Conservation (phyloP, 2,329 filamentous ascomycete genomes). For the Chrysosporium queenslandicum region DNA sequence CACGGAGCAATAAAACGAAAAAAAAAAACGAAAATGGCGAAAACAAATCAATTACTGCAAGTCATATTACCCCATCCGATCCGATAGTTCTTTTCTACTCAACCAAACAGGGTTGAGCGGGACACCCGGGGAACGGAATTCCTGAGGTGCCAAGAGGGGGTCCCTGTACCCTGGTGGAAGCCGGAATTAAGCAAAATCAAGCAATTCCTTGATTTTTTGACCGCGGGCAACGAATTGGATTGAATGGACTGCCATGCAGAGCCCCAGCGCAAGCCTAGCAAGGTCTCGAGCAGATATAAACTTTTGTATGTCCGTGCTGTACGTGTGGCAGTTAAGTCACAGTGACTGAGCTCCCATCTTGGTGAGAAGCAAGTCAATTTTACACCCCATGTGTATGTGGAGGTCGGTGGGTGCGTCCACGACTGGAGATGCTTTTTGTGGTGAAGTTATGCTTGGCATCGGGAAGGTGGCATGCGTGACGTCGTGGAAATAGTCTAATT, state of each 20-base stretch:
- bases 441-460: not conserved
- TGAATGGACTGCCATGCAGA: not conserved
- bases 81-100: not conserved
- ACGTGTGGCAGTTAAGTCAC: not conserved
- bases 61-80: not conserved
- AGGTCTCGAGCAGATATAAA: too few relatives aligned
- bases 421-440: not conserved
- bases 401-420: not conserved
- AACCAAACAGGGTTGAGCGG: not conserved
- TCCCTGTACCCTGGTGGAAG: not conserved
- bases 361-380: too few relatives aligned
- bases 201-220: not conserved
- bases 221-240: not conserved
- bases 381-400: too few relatives aligned
- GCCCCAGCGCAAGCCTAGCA: not conserved
- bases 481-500: slow-evolving; percentile 4
- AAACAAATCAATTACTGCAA: not conserved
- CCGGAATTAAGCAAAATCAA: not conserved
- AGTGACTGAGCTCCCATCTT: too few relatives aligned
- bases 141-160: not conserved
- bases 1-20: not conserved
- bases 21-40: not conserved
- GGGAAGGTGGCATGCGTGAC: not conserved
- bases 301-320: too few relatives aligned
- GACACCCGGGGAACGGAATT: not conserved